phyloP scores from a whole-genome alignment of 2,329 filamentous ascomycete genomes.

The Clonostachys sp. region DNA sequence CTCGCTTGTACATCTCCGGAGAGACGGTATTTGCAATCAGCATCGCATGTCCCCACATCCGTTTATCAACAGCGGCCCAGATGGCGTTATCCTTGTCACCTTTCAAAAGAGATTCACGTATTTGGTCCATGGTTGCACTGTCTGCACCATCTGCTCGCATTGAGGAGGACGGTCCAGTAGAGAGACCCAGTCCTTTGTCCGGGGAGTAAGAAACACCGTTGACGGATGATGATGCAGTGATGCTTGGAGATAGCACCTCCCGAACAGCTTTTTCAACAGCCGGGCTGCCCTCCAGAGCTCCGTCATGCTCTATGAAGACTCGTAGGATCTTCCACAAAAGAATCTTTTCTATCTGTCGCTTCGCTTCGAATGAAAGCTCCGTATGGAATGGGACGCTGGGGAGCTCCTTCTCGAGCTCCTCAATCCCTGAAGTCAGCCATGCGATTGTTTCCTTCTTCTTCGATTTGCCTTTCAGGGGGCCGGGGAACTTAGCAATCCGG shows the following conservation, averaged over 20 bases:
- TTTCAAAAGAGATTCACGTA: conserved; percentile 68
- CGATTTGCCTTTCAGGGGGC: conserved; percentile 80
- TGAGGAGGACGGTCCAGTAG: conserved; percentile 16
- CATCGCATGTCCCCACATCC: conserved; percentile 95
- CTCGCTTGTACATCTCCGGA: conserved; percentile 82
- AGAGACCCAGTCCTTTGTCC: background rate
- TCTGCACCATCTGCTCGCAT: conserved; percentile 65
- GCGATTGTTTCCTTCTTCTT: conserved; percentile 91
- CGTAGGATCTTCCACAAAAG: conserved; percentile 84
- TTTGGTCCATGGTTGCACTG: conserved; percentile 61
- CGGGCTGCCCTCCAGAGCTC: conserved; percentile 67
- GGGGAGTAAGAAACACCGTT: conserved; percentile 14
- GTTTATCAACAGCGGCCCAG: conserved; percentile 88
- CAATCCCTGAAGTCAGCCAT: conserved; percentile 78
- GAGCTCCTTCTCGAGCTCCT: conserved; percentile 59
- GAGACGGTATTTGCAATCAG: conserved; percentile 77
- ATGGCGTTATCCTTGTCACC: conserved; percentile 89
- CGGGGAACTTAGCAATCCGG: conserved; percentile 76
- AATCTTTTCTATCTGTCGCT: conserved; percentile 72
- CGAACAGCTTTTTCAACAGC: conserved; percentile 72
- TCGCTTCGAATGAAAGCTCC: conserved; percentile 55
- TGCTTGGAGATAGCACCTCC: conserved; percentile 63
- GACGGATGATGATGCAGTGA: conserved; percentile 12
- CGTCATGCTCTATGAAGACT: conserved; percentile 82
- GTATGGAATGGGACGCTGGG: conserved; percentile 44